A percentile compares a stretch with the other conserved stretches of the same genome.
phyloP scores from a whole-genome alignment of 768 basidiomycete genomes.

The Lanmaoa pseudosensibilis region DNA sequence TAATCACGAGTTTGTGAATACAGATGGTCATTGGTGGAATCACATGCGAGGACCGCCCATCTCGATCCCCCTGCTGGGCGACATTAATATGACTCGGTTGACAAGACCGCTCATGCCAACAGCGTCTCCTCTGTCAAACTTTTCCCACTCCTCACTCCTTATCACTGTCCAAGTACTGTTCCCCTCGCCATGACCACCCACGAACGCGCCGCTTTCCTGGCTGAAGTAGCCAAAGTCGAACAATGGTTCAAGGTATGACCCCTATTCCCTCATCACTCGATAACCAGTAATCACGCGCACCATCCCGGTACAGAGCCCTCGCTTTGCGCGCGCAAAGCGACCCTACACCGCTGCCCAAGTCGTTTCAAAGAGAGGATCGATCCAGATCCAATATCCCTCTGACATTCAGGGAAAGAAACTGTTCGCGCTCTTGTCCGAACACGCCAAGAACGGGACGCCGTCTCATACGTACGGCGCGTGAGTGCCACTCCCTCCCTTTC shows the following conservation, averaged over 20 bases:
- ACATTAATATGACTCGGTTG: slow-evolving; percentile 30
- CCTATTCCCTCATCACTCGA: slow-evolving; percentile 6
- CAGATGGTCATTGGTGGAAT: slow-evolving; percentile 19
- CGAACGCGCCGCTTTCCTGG: slow-evolving; percentile 69
- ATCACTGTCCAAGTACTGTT: background rate
- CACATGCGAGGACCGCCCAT: slow-evolving; percentile 15
- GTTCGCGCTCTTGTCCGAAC: slow-evolving; percentile 69
- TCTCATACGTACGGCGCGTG: slow-evolving; percentile 99
- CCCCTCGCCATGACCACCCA: slow-evolving; percentile 48
- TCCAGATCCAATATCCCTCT: slow-evolving; percentile 85
- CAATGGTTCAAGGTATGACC: slow-evolving; percentile 85
- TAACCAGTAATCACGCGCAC: background rate
- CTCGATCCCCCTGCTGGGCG: background rate
- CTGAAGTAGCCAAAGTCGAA: slow-evolving; percentile 84
- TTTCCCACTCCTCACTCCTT: slow-evolving; percentile 18
- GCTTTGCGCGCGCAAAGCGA: slow-evolving; percentile 83
- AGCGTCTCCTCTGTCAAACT: background rate
- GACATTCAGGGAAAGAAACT: slow-evolving; percentile 85
- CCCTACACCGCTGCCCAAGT: slow-evolving; percentile 94
- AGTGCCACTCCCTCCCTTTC: slow-evolving; percentile 33
- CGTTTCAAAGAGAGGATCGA: slow-evolving; percentile 88
- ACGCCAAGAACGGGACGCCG: slow-evolving; percentile 73
- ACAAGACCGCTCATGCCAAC: too few species aligned
- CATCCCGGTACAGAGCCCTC: slow-evolving; percentile 59
- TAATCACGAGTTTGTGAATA: slow-evolving; percentile 20